phyloP scores from a whole-genome alignment of 257 asterid species.

The Solanum arcanum region DNA sequence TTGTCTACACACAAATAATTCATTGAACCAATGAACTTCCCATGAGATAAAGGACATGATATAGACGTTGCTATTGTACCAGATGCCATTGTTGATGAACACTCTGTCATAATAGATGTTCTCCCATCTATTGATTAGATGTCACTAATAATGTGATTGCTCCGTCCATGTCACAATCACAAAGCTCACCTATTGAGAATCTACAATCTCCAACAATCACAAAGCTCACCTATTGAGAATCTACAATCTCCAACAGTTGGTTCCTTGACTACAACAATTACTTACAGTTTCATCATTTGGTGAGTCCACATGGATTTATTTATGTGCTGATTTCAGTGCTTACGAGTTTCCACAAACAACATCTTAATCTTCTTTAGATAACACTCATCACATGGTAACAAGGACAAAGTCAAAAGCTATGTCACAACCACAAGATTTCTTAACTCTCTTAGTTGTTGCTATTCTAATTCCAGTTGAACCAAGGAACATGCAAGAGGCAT shows the following conservation, averaged over 20 bases:
- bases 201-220: background rate
- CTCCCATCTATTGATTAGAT: background rate
- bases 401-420: background rate
- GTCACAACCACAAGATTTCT: background rate
- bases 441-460: background rate
- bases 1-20: background rate
- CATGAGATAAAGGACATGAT: background rate
- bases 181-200: background rate
- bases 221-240: background rate
- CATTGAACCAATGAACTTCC: background rate
- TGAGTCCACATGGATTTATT: background rate
- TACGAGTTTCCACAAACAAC: background rate
- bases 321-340: background rate
- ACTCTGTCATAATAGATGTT: background rate
- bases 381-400: background rate
- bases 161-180: background rate
- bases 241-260: background rate
- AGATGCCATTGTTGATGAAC: background rate
- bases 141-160: background rate
- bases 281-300: background rate
- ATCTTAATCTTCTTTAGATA: background rate
- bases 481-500: background rate
- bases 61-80: background rate
- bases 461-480: background rate
- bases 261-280: background rate